These are phyloP conservation scores for Seiridium cupressi DNA, from an alignment of 2,329 filamentous ascomycete genomes.

Conservation along the genomic window DNA sequence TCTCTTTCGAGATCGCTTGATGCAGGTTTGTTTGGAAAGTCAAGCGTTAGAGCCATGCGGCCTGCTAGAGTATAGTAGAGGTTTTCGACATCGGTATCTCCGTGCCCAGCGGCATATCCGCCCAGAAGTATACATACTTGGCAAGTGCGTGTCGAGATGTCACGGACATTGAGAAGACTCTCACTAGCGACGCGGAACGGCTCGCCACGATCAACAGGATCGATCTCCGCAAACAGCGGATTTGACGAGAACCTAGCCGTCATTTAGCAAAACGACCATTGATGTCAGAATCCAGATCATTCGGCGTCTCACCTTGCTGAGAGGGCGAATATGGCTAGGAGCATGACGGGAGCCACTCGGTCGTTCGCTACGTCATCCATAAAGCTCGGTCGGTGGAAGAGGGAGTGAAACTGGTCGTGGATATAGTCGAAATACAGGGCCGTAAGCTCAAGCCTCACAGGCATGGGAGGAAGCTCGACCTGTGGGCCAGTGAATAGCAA, in stretches of 20 bases:
- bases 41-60: slow-evolving; percentile 32
- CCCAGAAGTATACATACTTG: slow-evolving; percentile 39
- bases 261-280: neutral
- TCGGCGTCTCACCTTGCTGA: slow-evolving; percentile 15
- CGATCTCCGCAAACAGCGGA: slow-evolving; percentile 13
- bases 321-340: slow-evolving; percentile 24
- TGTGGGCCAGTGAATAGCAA: slow-evolving; percentile 1
- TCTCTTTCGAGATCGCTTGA: slow-evolving; percentile 30
- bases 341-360: slow-evolving; percentile 16
- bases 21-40: slow-evolving; percentile 30
- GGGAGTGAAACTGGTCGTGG: slow-evolving; percentile 30
- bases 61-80: slow-evolving; percentile 36
- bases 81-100: slow-evolving; percentile 32
- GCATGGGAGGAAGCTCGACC: slow-evolving; percentile 8
- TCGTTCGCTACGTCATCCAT: slow-evolving; percentile 21
- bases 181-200: slow-evolving; percentile 18
- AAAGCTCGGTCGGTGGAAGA: slow-evolving; percentile 28
- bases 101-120: slow-evolving; percentile 28
- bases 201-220: slow-evolving; percentile 21
- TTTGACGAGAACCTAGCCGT: slow-evolving; percentile 20
- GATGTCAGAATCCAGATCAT: neutral
- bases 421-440: slow-evolving; percentile 32
- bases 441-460: slow-evolving; percentile 18
- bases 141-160: slow-evolving; percentile 33
- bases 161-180: slow-evolving; percentile 29